Conservation (phyloP, 1,284 basidiomycete species). For the Rhodotorula sp. region DNA sequence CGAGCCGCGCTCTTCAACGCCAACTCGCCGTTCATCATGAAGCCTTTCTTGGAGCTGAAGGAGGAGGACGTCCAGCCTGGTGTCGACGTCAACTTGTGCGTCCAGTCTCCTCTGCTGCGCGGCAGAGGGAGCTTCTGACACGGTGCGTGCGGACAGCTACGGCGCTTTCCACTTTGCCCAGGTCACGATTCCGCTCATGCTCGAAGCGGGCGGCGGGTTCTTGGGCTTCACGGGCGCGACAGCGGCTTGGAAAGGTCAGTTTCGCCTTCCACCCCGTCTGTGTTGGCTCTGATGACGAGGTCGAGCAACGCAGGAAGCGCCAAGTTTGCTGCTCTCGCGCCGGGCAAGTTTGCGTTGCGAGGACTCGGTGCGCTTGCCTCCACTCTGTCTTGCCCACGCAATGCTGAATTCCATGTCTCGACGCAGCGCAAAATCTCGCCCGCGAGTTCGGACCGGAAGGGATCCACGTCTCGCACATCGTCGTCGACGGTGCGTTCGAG, state of each 20-base stretch:
- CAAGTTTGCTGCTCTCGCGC: slow-evolving; percentile 28
- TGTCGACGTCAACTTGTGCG: slow-evolving; percentile 30
- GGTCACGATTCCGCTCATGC: slow-evolving; percentile 24
- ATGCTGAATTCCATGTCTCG: neutral
- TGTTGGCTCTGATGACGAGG: no score
- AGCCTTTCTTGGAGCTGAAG: slow-evolving; percentile 33
- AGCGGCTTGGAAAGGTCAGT: slow-evolving; percentile 18
- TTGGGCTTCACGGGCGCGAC: slow-evolving; percentile 33
- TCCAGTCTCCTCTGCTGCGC: no score
- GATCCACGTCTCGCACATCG: slow-evolving; percentile 51
- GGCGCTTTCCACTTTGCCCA: slow-evolving; percentile 37
- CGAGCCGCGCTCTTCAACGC: slow-evolving; percentile 33
- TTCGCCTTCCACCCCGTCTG: neutral
- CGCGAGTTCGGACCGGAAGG: slow-evolving; percentile 52
- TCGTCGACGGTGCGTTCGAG: slow-evolving; percentile 48
- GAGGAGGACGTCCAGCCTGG: slow-evolving; percentile 17
- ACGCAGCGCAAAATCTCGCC: slow-evolving; percentile 29
- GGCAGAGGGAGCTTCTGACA: neutral
- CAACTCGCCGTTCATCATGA: slow-evolving; percentile 27
- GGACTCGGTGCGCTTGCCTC: slow-evolving; percentile 12
- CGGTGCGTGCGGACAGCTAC: neutral
- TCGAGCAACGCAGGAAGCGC: slow-evolving; percentile 7
- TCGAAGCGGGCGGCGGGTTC: slow-evolving; percentile 22
- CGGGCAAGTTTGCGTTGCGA: slow-evolving; percentile 34
- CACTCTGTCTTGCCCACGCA: neutral